Evolutionary conservation across 306 rosid genomes (phyloP), one percentile per base, ranked within the genome.

Genomic region (Acacia acuminata): DNA sequence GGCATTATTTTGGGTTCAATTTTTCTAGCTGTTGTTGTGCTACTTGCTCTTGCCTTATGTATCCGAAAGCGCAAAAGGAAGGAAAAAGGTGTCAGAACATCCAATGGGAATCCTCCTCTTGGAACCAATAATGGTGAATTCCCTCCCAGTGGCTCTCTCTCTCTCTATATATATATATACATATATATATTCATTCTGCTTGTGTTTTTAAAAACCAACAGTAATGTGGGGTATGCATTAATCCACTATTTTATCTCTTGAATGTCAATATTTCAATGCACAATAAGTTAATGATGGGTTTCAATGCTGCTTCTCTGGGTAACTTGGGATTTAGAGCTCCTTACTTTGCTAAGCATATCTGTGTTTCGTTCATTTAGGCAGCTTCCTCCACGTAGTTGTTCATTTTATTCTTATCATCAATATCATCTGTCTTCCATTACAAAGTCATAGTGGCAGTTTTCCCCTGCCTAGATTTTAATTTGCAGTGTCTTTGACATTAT

Each of bases 1-100:
- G 97, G 97, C 81, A 92, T 94, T 67, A 70, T 84, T 82, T 45
- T 88, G 84, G 97, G 97, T 80, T 90, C 97, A 68, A 77, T 86
- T 19, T 53, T 83, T 38, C 80, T 80, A 75, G 91, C 81, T 56
- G 84, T 86, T 67, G 50, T 91, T 75, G 55, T 86, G 82, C 79
- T 92, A 61, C 89, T 90, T 53, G 91, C 84, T 73, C 77, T 96
- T 78, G 84, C 79, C 30, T 80, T 92, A 76, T 94, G 87, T 84
- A 56, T 92, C 79, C 86, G 82, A 58, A 96, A 91, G 86, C 87
- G 85, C 78, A 94, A 90, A 86, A 81, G 77, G 76, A 88, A 90
- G 89, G 85, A 81, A 78, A 78, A 61, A 43, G 89, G 78, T 71
- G 51, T 82, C 70, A 88, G 92, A 81, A 85, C 94, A 77, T 84